phyloP scores from a whole-genome alignment of 1,284 basidiomycete genomes.

The Trichosporon ovoides region DNA sequence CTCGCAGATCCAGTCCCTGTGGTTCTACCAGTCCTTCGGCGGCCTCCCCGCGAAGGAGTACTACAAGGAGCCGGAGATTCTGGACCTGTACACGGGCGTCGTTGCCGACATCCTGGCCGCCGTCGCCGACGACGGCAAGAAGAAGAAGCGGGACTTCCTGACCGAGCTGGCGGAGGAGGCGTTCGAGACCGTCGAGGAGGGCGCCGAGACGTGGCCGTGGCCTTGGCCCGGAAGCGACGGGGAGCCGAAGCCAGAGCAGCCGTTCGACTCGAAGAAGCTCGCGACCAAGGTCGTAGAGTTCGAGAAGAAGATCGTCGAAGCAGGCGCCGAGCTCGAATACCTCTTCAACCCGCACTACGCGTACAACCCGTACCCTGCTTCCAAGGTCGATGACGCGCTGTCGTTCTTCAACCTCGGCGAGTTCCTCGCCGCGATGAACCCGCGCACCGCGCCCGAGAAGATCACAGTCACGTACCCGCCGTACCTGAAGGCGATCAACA shows the following conservation, averaged over 20 bases:
- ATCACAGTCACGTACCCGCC: slow-evolving; percentile 81
- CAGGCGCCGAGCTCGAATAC: slow-evolving; percentile 70
- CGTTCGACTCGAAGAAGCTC: slow-evolving; percentile 55
- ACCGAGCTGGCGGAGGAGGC: slow-evolving; percentile 15
- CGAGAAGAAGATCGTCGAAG: slow-evolving; percentile 72
- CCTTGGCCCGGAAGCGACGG: slow-evolving; percentile 61
- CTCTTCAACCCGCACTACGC: slow-evolving; percentile 68
- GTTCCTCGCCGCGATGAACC: slow-evolving; percentile 78
- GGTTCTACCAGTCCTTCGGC: slow-evolving; percentile 75
- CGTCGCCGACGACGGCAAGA: slow-evolving; percentile 46
- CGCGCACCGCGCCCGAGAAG: slow-evolving; percentile 65
- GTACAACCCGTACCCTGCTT: slow-evolving; percentile 76
- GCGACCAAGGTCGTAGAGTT: slow-evolving; percentile 72
- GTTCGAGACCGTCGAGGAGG: slow-evolving; percentile 26
- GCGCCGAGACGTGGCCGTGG: slow-evolving; percentile 64
- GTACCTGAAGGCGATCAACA: slow-evolving; percentile 64
- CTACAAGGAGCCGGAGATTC: slow-evolving; percentile 70
- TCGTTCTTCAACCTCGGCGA: slow-evolving; percentile 72
- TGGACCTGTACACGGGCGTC: slow-evolving; percentile 66
- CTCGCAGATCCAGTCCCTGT: slow-evolving; percentile 77
- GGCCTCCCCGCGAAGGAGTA: slow-evolving; percentile 94
- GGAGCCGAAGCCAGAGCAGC: slow-evolving; percentile 24
- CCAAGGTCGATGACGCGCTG: slow-evolving; percentile 65
- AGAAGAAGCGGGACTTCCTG: slow-evolving; percentile 15
- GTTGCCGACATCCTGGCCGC: slow-evolving; percentile 63